Evolutionary conservation across 345 rosid species (phyloP).

Genomic region (Eucalyptus cloeziana): DNA sequence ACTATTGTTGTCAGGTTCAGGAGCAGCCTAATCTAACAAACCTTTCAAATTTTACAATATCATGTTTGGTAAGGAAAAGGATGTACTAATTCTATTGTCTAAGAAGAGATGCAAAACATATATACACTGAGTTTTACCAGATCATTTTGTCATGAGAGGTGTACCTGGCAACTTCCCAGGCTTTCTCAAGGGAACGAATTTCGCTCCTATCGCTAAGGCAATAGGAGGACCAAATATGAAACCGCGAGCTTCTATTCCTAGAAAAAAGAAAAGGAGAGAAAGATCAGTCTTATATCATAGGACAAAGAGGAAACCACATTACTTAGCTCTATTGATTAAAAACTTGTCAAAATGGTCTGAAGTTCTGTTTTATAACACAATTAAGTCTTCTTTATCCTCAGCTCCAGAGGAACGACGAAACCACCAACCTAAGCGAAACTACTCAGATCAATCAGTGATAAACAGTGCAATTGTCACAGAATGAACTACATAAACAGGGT

Average conservation of each 20-base stretch:
- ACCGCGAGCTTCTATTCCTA: slow-evolving; percentile 98
- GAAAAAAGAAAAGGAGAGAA: background rate
- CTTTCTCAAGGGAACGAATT: slow-evolving; percentile 89
- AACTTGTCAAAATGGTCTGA: background rate
- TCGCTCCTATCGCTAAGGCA: slow-evolving; percentile 96
- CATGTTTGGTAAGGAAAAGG: background rate
- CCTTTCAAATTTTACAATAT: background rate
- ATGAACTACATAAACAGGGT: background rate
- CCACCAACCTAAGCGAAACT: background rate
- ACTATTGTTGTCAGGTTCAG: background rate
- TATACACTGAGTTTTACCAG: background rate
- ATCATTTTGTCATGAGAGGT: background rate
- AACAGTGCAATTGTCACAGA: background rate
- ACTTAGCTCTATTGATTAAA: background rate
- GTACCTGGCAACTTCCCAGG: slow-evolving; percentile 91
- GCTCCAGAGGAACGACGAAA: background rate
- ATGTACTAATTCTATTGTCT: background rate
- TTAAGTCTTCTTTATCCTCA: background rate
- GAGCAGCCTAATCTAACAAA: background rate
- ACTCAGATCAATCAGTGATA: background rate
- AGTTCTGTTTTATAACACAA: background rate
- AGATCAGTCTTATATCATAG: background rate
- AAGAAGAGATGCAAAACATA: background rate
- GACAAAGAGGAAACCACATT: background rate
- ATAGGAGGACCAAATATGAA: slow-evolving; percentile 93